Conservation (phyloP, 768 basidiomycete genomes). For the Termitomyces sp. region DNA sequence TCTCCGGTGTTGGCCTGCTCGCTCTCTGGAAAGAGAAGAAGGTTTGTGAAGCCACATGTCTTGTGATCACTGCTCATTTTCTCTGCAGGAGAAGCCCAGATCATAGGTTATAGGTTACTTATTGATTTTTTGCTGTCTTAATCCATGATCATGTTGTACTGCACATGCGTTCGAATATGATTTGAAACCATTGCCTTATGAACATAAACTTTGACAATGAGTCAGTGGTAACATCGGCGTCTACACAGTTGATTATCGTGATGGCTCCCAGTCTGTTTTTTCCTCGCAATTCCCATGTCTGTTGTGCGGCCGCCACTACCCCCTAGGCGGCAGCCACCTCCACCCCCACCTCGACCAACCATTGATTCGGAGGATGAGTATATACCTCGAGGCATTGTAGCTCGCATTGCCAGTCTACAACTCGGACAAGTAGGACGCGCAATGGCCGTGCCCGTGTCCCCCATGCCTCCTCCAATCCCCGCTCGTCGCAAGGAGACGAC, state of each 20-base stretch:
- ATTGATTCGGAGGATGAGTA: conserved; percentile 1
- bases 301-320: conserved; percentile 20
- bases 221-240: too few species aligned
- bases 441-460: background rate
- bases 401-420: conserved; percentile 28
- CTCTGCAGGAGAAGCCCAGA: conserved; percentile 68
- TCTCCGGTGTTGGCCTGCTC: conserved; percentile 97
- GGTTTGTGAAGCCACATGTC: conserved; percentile 41
- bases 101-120: conserved; percentile 28
- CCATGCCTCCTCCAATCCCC: conserved; percentile 16
- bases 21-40: conserved; percentile 99
- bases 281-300: conserved; percentile 2
- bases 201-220: too few species aligned
- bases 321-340: conserved; percentile 25
- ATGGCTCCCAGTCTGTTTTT: background rate
- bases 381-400: conserved; percentile 21
- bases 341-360: conserved; percentile 11
- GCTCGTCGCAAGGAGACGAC: conserved; percentile 9
- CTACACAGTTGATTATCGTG: background rate
- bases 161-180: conserved; percentile 13
- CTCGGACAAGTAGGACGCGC: conserved; percentile 17
- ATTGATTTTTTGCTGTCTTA: conserved; percentile 9
- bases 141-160: conserved; percentile 13
- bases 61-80: background rate
- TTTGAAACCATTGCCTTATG: background rate